phyloP scores from a whole-genome alignment of 257 asterid species.

The Eustoma russellianum region DNA sequence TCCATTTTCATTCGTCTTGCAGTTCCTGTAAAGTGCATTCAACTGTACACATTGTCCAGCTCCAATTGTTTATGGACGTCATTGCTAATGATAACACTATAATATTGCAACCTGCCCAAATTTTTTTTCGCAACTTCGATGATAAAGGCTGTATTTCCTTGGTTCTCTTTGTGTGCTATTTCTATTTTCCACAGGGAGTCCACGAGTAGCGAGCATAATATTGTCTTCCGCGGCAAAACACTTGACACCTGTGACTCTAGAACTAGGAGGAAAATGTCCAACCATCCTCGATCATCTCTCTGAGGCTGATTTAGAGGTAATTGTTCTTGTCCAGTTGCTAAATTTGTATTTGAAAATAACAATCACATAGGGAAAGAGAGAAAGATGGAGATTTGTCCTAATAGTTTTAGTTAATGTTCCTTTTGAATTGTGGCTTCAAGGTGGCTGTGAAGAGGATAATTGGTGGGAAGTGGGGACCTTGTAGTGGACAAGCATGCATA shows the following conservation, averaged over 20 bases:
- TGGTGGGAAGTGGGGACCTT: slow-evolving; percentile 88
- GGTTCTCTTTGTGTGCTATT: slow-evolving; percentile 2
- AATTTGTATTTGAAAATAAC: too few relatives aligned
- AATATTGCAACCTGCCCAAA: not conserved
- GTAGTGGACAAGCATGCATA: slow-evolving; percentile 97
- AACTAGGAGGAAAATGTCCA: slow-evolving; percentile 94
- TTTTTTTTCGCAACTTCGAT: not conserved
- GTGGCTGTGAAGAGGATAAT: slow-evolving; percentile 71
- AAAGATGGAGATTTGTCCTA: not conserved
- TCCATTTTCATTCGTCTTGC: not conserved
- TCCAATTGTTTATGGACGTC: not conserved
- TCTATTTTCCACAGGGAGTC: slow-evolving; percentile 44
- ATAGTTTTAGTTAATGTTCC: slow-evolving; percentile 8
- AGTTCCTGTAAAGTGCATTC: too few relatives aligned
- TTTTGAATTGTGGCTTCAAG: slow-evolving; percentile 25
- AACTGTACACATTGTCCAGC: not conserved
- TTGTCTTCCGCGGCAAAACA: slow-evolving; percentile 94
- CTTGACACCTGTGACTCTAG: slow-evolving; percentile 90
- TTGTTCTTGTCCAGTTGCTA: not conserved
- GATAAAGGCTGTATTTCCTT: not conserved
- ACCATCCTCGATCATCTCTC: slow-evolving; percentile 62
- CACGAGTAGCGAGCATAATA: slow-evolving; percentile 59
- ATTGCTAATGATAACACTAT: not conserved
- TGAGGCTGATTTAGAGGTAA: slow-evolving; percentile 56
- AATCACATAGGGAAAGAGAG: too few relatives aligned